Evolutionary conservation across 2,329 filamentous ascomycete genomes (phyloP).

Genomic region (Fusarium redolens): DNA sequence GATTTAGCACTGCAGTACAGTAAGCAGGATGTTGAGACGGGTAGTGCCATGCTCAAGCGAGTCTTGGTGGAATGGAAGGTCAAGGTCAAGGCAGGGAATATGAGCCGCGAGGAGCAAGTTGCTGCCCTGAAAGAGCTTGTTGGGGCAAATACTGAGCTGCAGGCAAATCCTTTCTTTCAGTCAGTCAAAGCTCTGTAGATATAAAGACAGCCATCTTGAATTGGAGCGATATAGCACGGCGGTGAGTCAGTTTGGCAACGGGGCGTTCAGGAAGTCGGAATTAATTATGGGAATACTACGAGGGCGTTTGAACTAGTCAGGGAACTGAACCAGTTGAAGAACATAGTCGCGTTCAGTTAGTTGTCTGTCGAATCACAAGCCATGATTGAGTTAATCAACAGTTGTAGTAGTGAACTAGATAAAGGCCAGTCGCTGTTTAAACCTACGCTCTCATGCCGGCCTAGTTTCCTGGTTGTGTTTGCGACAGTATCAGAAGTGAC

Average conservation of each 20-base stretch:
- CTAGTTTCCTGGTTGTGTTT: not conserved
- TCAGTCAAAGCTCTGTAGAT: conserved; percentile 66
- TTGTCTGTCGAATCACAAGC: conserved; percentile 14
- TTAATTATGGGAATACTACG: conserved; percentile 13
- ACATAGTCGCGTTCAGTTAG: not conserved
- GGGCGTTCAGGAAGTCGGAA: conserved; percentile 25
- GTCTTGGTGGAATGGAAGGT: conserved; percentile 88
- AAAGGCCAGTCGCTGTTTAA: not conserved
- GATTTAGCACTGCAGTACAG: conserved; percentile 70
- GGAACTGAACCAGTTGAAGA: conserved; percentile 1
- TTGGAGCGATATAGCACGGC: not conserved
- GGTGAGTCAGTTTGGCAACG: not conserved
- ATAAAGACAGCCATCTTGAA: not conserved
- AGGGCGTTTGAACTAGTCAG: conserved; percentile 7
- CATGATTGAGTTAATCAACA: not conserved
- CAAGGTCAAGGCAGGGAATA: conserved; percentile 68
- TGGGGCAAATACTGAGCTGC: conserved; percentile 72
- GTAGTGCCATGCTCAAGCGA: conserved; percentile 85
- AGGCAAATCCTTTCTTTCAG: conserved; percentile 77
- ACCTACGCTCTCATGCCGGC: not conserved
- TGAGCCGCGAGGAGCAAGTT: conserved; percentile 82
- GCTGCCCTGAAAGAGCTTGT: conserved; percentile 83
- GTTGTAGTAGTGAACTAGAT: not conserved
- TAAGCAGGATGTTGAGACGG: conserved; percentile 89
- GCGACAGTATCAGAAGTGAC: not conserved